Percentiles rank a stretch among this genome's conserved stretches.
phyloP scores from a whole-genome alignment of 139 green algal genomes.

The Gonium pectorale region DNA sequence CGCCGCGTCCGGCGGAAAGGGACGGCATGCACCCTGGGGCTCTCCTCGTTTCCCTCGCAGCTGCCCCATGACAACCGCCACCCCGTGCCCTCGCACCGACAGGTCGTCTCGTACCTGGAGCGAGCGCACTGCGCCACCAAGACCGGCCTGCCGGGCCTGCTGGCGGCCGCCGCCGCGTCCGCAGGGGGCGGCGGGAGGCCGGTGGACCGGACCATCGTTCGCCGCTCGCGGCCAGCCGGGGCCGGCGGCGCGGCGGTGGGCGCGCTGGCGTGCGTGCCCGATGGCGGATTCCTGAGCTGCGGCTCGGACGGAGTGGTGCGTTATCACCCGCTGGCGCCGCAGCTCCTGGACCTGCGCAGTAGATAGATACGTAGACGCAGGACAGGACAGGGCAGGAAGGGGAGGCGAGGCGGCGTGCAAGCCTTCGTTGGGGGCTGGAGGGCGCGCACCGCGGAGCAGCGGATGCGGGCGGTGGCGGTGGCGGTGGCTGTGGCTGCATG shows the following conservation, averaged over 20 bases:
- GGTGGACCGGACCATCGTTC: background rate
- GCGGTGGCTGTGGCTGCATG: no score
- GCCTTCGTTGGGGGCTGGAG: no score
- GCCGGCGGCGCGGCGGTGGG: slow-evolving; percentile 57
- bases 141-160: slow-evolving; percentile 28
- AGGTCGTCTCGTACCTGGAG: slow-evolving; percentile 57
- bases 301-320: slow-evolving; percentile 71
- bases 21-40: no score
- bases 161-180: slow-evolving; percentile 27
- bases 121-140: slow-evolving; percentile 41
- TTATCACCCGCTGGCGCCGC: slow-evolving; percentile 57
- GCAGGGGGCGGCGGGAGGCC: slow-evolving; percentile 1
- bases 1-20: no score
- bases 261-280: slow-evolving; percentile 49
- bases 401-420: no score
- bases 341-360: slow-evolving; percentile 24
- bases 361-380: no score
- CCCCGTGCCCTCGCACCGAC: slow-evolving; percentile 1
- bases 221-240: background rate
- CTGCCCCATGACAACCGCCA: no score
- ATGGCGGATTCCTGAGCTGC: slow-evolving; percentile 70
- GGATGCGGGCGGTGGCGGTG: no score
- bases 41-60: no score
- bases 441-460: no score
- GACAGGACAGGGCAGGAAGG: no score